Evolutionary conservation across 768 basidiomycete species (phyloP), one percentile per base, ranked within the genome.

Genomic region (Leccinum subtestaceum): DNA sequence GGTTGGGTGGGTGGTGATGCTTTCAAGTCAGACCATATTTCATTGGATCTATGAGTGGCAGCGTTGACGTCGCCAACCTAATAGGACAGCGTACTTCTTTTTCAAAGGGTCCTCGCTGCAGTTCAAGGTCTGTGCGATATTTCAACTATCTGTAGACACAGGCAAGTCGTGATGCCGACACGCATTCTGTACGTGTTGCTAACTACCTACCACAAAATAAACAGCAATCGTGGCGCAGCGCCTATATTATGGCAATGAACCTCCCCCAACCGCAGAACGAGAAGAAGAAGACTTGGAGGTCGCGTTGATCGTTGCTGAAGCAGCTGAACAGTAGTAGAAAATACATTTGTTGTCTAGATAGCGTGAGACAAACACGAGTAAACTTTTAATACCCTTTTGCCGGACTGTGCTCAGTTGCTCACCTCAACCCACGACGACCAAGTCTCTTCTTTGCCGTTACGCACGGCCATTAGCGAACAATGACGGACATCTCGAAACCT

Each of bases 1-100:
- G 92, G 92, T 31, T 93, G 92, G 92, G 75, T 84, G 49, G 90
- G 88, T 59, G 92, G 92, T 62, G 92, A 94, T 73, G 72, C 84
- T 17, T 93, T 91, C 83, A 94, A 94, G 92, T 91, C 65, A 61
- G 80, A 60, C 58, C 31, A 52, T 49, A 45, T 19, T 45, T 43
- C 65, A 45, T 56, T 51, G 55, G 25, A 59, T 58, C 32, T 58
- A 27, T 48, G 40, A 50, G 36, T 17, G 19, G 50, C 21, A 52
- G 53, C 29, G 21, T 59, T 75, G 58, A 74, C 58, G 48, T 63
- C 46, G 50, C 56, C 46, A 19, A 60, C 31, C 5, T 65, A 34
- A 34, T 34, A 94, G 91, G 70, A 85, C 87, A 11, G 79, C 80
- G 3, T 94, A 94, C 68, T 94, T 93, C 73, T 93, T 94, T 74